Conservation (phyloP, 768 basidiomycete species). For the Leucocoprinus leucothites region DNA sequence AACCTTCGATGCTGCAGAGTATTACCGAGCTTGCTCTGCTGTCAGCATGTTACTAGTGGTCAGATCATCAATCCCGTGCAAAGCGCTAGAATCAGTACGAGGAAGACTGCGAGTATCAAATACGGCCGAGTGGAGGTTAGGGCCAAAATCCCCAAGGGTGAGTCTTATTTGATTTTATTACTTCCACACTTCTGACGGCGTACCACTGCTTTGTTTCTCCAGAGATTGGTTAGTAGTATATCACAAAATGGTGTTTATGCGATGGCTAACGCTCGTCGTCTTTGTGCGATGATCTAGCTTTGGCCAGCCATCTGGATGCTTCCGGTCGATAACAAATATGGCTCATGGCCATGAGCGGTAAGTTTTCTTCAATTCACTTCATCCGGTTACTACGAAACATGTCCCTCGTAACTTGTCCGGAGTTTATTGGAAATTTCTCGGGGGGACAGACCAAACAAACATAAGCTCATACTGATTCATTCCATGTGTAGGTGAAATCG, state of each 20-base stretch:
- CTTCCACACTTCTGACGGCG: slow-evolving; percentile 14
- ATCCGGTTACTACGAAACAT: not conserved
- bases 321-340: slow-evolving; percentile 67
- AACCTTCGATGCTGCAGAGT: slow-evolving; percentile 43
- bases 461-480: slow-evolving; percentile 16
- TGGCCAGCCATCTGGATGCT: slow-evolving; percentile 90
- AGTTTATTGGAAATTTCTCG: not conserved
- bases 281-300: slow-evolving; percentile 29
- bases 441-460: not conserved
- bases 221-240: slow-evolving; percentile 51
- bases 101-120: slow-evolving; percentile 64
- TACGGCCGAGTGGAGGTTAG: slow-evolving; percentile 84
- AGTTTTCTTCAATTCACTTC: slow-evolving; percentile 26
- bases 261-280: slow-evolving; percentile 1
- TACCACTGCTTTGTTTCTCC: slow-evolving; percentile 13
- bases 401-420: not conserved
- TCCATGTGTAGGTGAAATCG: slow-evolving; percentile 56
- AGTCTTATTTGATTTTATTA: slow-evolving; percentile 20
- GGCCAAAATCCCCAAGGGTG: slow-evolving; percentile 77
- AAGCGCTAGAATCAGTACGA: slow-evolving; percentile 77
- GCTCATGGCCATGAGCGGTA: slow-evolving; percentile 63
- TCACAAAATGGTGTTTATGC: not conserved
- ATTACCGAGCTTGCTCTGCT: slow-evolving; percentile 65
- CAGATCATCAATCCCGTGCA: slow-evolving; percentile 80
- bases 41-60: slow-evolving; percentile 67